Percentiles rank a stretch among this genome's conserved stretches.
Conservation (phyloP, 768 basidiomycete species). For the Kwoniella sp. region DNA sequence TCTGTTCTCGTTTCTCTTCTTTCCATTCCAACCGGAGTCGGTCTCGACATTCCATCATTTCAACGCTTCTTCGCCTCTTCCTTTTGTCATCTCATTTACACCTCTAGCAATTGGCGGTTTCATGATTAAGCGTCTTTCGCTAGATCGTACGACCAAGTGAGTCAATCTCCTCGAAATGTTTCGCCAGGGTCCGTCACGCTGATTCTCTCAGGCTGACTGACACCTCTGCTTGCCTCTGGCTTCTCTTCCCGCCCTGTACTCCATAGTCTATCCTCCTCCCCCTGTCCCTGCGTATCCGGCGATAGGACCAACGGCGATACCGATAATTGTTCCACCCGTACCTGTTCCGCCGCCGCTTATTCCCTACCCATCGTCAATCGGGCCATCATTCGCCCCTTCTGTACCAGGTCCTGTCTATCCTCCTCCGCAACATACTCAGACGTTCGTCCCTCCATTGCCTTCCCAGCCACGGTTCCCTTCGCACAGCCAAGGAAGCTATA, state of each 20-base stretch:
- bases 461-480: conserved; percentile 2
- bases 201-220: neutral
- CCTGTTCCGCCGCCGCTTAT: conserved; percentile 17
- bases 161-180: neutral
- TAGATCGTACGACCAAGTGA: neutral
- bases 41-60: too few species aligned
- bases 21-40: too few species aligned
- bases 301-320: neutral
- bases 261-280: neutral
- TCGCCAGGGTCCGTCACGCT: neutral
- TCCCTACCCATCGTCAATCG: conserved; percentile 5
- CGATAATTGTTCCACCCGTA: conserved; percentile 9
- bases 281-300: neutral
- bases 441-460: neutral
- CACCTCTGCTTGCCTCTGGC: neutral
- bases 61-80: too few species aligned
- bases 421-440: neutral
- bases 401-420: conserved; percentile 1
- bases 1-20: too few species aligned
- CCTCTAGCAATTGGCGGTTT: neutral
- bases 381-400: conserved; percentile 1
- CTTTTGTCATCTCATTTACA: too few species aligned
- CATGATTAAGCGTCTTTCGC: neutral
- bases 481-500: neutral
- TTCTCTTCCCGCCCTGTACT: conserved; percentile 8